Base-by-base conservation (phyloP, 176 grass and related monocot species). In the Areca catechu region DNA sequence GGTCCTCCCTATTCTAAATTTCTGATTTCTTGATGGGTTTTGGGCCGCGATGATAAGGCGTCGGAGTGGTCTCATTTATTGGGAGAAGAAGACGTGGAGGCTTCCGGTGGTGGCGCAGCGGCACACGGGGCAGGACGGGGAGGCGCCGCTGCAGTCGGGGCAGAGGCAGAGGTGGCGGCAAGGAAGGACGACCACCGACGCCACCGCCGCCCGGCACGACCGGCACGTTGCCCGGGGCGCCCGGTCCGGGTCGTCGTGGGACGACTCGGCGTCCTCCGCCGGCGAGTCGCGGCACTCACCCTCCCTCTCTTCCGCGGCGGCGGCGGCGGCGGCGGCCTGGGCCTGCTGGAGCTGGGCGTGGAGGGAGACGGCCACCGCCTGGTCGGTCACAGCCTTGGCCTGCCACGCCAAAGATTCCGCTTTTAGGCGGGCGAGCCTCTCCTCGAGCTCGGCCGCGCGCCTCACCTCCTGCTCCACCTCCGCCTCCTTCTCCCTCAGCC, bases 91-190 rank as follows among this genome's bases (percentile, higher is more conserved):
- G 53, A 90, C 74, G 50, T 82, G 80, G 63, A 96, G 63, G 23
- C 62, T 84, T 53, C 83, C 80, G 79, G 92, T 90, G 54, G 74
- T 64, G 29, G 60, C 68, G 67, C 71, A 58, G 29, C 70, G 77
- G 72, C 86, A 96, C 59, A 77, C 19, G 53, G 92, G 92, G 57
- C 86, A 89, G 20, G 62, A 63, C 29, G 68, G 43, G 25, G 17
- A 51, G 1, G 57, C 20, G 49, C 60, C 57, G 1, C 84, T 77
- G 77, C 91, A 96, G 5, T 66, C 50, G 17, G 43, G 71, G 77
- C 91, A 96, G 47, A 90, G 60, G 68, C 91, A 96, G 37, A 96
- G 84, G 74, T 96, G 91, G 61, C 91, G 83, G 79, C 91, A 96
- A 0, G 91, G 91, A 17, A 90, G 83, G 48, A 90, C 48, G 18